Conservation (phyloP, 257 asterid species). For the Gentiana dahurica region DNA sequence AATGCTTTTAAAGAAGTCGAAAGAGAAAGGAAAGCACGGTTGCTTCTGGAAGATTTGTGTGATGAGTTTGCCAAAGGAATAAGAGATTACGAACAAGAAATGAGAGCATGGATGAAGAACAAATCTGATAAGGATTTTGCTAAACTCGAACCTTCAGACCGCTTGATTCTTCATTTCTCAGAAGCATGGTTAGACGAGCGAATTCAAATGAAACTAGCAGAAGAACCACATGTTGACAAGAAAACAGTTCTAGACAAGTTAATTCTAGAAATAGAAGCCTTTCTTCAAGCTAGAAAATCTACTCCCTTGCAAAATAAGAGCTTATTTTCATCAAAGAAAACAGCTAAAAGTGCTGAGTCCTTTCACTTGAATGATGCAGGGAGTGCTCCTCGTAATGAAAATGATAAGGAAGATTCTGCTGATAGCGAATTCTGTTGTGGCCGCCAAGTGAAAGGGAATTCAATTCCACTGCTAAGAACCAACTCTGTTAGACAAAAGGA, state of each 20-base stretch:
- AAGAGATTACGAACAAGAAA: slow-evolving; percentile 51
- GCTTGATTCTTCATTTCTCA: slow-evolving; percentile 69
- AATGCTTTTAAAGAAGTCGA: slow-evolving; percentile 43
- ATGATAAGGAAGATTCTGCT: slow-evolving; percentile 35
- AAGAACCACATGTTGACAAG: slow-evolving; percentile 22
- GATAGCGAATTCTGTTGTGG: slow-evolving; percentile 15
- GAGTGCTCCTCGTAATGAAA: slow-evolving; percentile 51
- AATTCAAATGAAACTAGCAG: slow-evolving; percentile 52
- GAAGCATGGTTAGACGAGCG: slow-evolving; percentile 96
- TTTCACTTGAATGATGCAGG: slow-evolving; percentile 39
- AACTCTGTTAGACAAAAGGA: slow-evolving; percentile 13
- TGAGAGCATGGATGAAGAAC: slow-evolving; percentile 35
- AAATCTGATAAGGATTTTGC: slow-evolving; percentile 26
- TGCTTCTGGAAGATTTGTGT: slow-evolving; percentile 62
- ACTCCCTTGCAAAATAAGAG: slow-evolving; percentile 15
- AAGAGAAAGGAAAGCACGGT: slow-evolving; percentile 48
- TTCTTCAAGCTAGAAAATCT: slow-evolving; percentile 43
- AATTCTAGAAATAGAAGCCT: slow-evolving; percentile 49
- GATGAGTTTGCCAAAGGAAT: slow-evolving; percentile 85
- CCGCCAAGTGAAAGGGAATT: slow-evolving; percentile 13
- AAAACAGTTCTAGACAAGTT: slow-evolving; percentile 53
- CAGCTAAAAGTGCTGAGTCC: slow-evolving; percentile 29
- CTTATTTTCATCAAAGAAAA: slow-evolving; percentile 11
- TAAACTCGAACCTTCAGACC: slow-evolving; percentile 24
- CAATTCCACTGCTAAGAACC: slow-evolving; percentile 16